phyloP scores from a whole-genome alignment of 257 asterid species.

The Lantana camara region DNA sequence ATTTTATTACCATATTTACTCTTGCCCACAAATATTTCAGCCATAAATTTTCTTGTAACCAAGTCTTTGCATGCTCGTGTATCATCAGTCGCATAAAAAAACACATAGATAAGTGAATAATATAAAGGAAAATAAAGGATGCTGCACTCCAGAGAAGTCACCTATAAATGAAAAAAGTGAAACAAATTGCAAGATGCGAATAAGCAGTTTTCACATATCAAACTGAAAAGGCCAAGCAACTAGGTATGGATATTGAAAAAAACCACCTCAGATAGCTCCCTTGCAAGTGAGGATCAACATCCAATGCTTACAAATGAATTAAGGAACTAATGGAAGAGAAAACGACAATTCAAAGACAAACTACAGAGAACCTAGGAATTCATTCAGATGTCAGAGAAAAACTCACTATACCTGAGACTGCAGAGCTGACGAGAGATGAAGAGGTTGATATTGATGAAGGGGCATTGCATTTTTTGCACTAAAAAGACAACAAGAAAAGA shows the following conservation, averaged over 20 bases:
- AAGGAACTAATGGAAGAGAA: slow-evolving; percentile 16
- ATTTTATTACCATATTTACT: too few species aligned
- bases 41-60: too few species aligned
- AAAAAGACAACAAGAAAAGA: slow-evolving; percentile 40
- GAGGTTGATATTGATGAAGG: slow-evolving; percentile 51
- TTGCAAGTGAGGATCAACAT: slow-evolving; percentile 8
- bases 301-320: slow-evolving; percentile 3
- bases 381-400: neutral
- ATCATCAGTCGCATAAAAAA: too few species aligned
- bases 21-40: too few species aligned
- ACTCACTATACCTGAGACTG: slow-evolving; percentile 45
- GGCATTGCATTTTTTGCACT: slow-evolving; percentile 91
- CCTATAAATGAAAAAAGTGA: neutral
- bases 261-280: slow-evolving; percentile 5
- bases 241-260: slow-evolving; percentile 1
- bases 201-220: too few species aligned
- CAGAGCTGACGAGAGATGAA: slow-evolving; percentile 57
- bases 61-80: too few species aligned
- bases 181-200: neutral
- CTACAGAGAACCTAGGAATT: neutral
- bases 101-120: too few species aligned
- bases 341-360: neutral
- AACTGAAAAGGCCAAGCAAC: too few species aligned
- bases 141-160: too few species aligned
- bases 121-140: too few species aligned